Percentiles rank a stretch among this genome's conserved stretches.
Conservation (phyloP, 2,329 filamentous ascomycete species). For the Penicillium capsulatum region DNA sequence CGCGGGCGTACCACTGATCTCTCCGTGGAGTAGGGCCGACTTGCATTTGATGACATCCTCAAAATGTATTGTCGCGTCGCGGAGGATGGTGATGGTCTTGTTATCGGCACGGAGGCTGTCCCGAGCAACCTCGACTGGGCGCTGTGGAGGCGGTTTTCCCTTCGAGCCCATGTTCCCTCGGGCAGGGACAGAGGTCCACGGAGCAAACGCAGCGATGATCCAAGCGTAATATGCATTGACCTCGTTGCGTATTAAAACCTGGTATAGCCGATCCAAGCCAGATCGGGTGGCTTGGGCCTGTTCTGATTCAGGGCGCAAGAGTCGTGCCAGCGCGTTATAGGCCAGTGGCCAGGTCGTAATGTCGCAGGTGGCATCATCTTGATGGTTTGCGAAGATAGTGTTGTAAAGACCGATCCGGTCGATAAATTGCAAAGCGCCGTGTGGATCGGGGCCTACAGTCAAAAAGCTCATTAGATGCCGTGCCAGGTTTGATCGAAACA, state of each 20-base stretch:
- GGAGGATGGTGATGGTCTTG: conserved; percentile 65
- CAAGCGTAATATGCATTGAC: conserved; percentile 70
- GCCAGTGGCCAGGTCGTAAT: conserved; percentile 57
- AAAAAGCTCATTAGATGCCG: too few relatives aligned
- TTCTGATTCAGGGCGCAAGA: conserved; percentile 38
- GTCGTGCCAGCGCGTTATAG: conserved; percentile 59
- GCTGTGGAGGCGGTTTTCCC: conserved; percentile 54
- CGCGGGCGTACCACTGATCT: conserved; percentile 26
- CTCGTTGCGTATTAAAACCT: conserved; percentile 56
- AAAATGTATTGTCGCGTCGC: conserved; percentile 60
- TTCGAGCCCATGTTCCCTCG: conserved; percentile 38
- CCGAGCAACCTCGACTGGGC: conserved; percentile 61
- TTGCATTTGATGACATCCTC: conserved; percentile 62
- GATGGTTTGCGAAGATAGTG: conserved; percentile 42
- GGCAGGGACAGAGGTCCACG: conserved; percentile 59
- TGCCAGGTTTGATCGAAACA: too few relatives aligned
- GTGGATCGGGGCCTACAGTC: conserved; percentile 37
- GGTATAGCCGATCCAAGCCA: conserved; percentile 28
- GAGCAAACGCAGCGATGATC: conserved; percentile 69
- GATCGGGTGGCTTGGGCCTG: conserved; percentile 48
- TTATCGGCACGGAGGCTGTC: conserved; percentile 79
- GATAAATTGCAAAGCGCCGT: conserved; percentile 37
- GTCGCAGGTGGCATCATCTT: conserved; percentile 53
- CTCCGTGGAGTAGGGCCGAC: conserved; percentile 25
- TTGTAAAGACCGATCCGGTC: conserved; percentile 37